Conservation (phyloP, 2,329 filamentous ascomycete genomes). For the Pyricularia sp. region DNA sequence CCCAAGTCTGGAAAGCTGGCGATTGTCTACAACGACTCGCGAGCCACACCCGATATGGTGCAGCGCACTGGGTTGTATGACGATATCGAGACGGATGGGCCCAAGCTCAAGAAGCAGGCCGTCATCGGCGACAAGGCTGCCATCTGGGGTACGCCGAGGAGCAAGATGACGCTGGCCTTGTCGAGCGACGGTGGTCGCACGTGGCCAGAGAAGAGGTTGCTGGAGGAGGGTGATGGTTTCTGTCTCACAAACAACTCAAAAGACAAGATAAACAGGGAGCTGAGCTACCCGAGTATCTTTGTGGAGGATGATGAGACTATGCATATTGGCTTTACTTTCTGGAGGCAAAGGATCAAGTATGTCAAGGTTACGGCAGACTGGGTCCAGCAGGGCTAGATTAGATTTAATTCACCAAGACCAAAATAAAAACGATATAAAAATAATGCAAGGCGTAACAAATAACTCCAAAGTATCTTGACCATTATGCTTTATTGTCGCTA, state of each 20-base stretch:
- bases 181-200: conserved; percentile 25
- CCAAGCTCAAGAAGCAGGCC: conserved; percentile 28
- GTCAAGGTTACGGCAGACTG: conserved; percentile 9
- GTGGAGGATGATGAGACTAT: conserved; percentile 16
- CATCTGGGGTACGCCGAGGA: conserved; percentile 32
- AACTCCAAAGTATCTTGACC: not conserved
- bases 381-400: not conserved
- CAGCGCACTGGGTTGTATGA: conserved; percentile 32
- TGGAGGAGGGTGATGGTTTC: conserved; percentile 34
- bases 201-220: conserved; percentile 24
- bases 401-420: not conserved
- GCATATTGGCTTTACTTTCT: conserved; percentile 32
- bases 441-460: not conserved
- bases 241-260: conserved; percentile 34
- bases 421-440: not conserved
- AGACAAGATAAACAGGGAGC: conserved; percentile 29
- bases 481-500: not conserved
- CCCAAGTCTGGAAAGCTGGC: conserved; percentile 21
- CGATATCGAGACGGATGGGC: conserved; percentile 29
- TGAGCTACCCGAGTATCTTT: conserved; percentile 32
- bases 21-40: conserved; percentile 31
- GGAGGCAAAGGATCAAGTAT: conserved; percentile 31
- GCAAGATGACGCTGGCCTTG: conserved; percentile 22
- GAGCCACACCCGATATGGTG: conserved; percentile 19
- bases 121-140: conserved; percentile 25